phyloP scores from a whole-genome alignment of 257 asterid species.

The Penstemon barbatus region DNA sequence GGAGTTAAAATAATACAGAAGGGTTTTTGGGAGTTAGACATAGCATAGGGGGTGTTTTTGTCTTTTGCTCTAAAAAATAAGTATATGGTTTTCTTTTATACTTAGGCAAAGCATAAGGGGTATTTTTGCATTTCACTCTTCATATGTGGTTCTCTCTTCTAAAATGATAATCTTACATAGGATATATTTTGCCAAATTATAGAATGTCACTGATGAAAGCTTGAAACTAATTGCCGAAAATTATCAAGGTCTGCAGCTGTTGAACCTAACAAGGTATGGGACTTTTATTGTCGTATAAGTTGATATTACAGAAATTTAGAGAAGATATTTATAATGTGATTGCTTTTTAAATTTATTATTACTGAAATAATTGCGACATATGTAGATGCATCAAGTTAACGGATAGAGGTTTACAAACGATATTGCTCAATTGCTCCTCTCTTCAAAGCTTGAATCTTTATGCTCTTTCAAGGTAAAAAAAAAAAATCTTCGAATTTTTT shows the following conservation, averaged over 20 bases:
- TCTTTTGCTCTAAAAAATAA: too few species aligned
- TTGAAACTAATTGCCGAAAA: conserved; percentile 63
- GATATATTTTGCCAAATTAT: conserved; percentile 38
- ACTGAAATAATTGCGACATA: conserved; percentile 1
- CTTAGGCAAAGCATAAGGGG: too few species aligned
- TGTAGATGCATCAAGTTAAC: conserved; percentile 84
- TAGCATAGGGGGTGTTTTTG: too few species aligned
- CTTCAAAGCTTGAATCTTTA: conserved; percentile 85
- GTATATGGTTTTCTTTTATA: too few species aligned
- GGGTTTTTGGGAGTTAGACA: too few species aligned
- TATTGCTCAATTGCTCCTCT: conserved; percentile 64
- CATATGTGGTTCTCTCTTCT: conserved; percentile 17
- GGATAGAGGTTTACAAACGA: conserved; percentile 69
- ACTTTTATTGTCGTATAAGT: conserved; percentile 3
- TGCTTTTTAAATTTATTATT: background rate
- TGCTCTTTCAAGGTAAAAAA: conserved; percentile 81
- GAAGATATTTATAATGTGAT: background rate
- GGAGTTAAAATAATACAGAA: too few species aligned
- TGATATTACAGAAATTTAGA: conserved; percentile 11
- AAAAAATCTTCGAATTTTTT: background rate
- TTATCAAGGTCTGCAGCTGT: conserved; percentile 58
- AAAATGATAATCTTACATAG: conserved; percentile 29
- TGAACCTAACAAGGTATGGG: conserved; percentile 81
- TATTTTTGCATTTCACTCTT: too few species aligned
- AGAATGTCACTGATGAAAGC: conserved; percentile 78